phyloP scores from a whole-genome alignment of 352 stramenopile species.

The Halophytophthora batemanensis region DNA sequence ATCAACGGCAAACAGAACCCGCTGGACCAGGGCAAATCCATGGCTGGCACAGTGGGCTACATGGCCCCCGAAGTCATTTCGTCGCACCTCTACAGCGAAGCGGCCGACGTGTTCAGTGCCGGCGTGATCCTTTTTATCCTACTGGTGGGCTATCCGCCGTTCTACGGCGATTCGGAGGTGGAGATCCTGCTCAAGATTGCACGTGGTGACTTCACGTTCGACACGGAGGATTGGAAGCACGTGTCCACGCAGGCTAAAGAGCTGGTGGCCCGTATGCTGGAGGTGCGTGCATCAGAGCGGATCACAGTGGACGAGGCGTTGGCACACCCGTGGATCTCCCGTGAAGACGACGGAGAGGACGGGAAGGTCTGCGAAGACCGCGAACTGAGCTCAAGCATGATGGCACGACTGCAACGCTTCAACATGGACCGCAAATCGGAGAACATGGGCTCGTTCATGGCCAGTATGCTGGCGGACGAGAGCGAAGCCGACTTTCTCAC shows the following conservation, averaged over 20 bases:
- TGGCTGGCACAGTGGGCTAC: constrained; percentile 80
- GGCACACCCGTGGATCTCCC: constrained; percentile 55
- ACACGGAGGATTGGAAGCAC: constrained; percentile 49
- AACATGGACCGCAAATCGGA: constrained; percentile 80
- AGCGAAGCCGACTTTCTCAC: constrained; percentile 55
- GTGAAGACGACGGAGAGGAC: constrained; percentile 11
- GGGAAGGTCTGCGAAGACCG: constrained; percentile 10
- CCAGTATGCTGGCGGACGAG: constrained; percentile 45
- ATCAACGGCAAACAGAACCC: constrained; percentile 35
- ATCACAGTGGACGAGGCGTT: constrained; percentile 69
- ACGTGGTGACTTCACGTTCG: constrained; percentile 47
- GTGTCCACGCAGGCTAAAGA: constrained; percentile 54
- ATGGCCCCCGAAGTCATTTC: constrained; percentile 65
- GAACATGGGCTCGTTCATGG: constrained; percentile 70
- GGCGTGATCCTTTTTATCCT: constrained; percentile 69
- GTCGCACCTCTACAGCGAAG: constrained; percentile 44
- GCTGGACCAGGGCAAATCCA: no score
- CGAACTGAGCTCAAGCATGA: constrained; percentile 35
- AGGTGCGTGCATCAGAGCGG: constrained; percentile 33
- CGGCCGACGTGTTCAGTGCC: constrained; percentile 74
- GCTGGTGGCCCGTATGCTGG: constrained; percentile 60
- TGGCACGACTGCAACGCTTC: constrained; percentile 68
- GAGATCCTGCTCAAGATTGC: constrained; percentile 56
- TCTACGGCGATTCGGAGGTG: constrained; percentile 55
- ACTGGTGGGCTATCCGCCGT: constrained; percentile 64